Evolutionary conservation across 768 basidiomycete species (phyloP).

Genomic region (Suillus hirtellus): DNA sequence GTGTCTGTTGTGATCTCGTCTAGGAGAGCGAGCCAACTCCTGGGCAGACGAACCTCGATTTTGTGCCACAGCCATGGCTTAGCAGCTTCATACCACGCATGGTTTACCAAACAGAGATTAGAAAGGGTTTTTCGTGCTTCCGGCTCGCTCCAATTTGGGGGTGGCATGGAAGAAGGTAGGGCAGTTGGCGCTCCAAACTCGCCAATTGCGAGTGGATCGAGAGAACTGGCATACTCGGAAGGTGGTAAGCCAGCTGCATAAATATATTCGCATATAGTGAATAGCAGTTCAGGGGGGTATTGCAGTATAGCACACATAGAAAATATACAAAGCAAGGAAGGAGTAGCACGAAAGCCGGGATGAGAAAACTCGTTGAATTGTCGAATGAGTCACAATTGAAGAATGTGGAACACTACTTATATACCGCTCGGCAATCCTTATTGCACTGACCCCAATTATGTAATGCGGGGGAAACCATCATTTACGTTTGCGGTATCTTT

Average conservation of each 20-base stretch:
- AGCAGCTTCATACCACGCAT: conserved; percentile 78
- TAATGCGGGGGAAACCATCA: conserved; percentile 6
- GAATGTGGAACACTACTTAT: not conserved
- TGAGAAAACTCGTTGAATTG: not conserved
- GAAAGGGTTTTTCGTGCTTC: conserved; percentile 64
- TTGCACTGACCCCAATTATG: conserved; percentile 5
- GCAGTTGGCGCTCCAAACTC: conserved; percentile 52
- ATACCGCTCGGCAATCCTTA: conserved; percentile 1
- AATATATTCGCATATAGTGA: conserved; percentile 70
- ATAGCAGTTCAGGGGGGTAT: conserved; percentile 73
- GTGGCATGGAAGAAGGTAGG: conserved; percentile 73
- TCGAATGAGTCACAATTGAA: not conserved
- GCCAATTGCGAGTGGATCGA: conserved; percentile 65
- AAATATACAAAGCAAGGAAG: conserved; percentile 13
- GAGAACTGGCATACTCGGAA: conserved; percentile 43
- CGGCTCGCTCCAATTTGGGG: conserved; percentile 68
- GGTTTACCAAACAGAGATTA: conserved; percentile 75
- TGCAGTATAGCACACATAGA: conserved; percentile 35
- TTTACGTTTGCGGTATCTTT: not conserved
- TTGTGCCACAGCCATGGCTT: conserved; percentile 87
- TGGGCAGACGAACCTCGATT: conserved; percentile 79
- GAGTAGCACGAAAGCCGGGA: conserved; percentile 16
- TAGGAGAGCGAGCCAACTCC: conserved; percentile 81
- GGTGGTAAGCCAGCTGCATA: conserved; percentile 65
- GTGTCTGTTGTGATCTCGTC: conserved; percentile 72